A percentile compares a stretch with the other conserved stretches of the same genome.
Evolutionary conservation across 257 asterid species (phyloP).

Genomic region (Solanum paucissectum): DNA sequence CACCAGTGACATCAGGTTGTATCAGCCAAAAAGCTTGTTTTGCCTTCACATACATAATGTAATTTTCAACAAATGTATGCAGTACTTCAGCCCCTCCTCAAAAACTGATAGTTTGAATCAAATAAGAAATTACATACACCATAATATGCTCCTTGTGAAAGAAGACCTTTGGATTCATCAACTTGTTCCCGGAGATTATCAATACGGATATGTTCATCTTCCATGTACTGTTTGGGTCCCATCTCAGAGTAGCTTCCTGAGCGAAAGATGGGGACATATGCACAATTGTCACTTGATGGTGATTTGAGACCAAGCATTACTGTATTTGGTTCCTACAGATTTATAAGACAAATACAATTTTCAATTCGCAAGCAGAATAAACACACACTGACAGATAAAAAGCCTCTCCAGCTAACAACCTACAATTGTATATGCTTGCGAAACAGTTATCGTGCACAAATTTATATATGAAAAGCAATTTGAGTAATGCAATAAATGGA

Average conservation of each 20-base stretch:
- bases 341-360: not conserved
- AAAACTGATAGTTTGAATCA: not conserved
- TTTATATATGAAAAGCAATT: not conserved
- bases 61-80: not conserved
- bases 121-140: slow-evolving; percentile 50
- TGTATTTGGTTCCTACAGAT: slow-evolving; percentile 30
- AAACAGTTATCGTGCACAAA: not conserved
- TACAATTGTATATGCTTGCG: not conserved
- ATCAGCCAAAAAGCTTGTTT: not conserved
- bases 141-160: slow-evolving; percentile 67
- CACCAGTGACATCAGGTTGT: not conserved
- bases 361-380: not conserved
- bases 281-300: slow-evolving; percentile 40
- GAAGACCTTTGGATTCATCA: slow-evolving; percentile 22
- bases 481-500: not conserved
- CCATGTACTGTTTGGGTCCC: slow-evolving; percentile 80
- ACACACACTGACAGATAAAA: not conserved
- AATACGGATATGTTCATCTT: slow-evolving; percentile 67
- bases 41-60: not conserved
- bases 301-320: slow-evolving; percentile 27
- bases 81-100: not conserved
- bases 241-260: slow-evolving; percentile 81
- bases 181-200: slow-evolving; percentile 58
- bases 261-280: slow-evolving; percentile 46
- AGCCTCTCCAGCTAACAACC: not conserved